Conservation (phyloP, 1,139 yeast species). For the Meyerozyma carpophila region DNA sequence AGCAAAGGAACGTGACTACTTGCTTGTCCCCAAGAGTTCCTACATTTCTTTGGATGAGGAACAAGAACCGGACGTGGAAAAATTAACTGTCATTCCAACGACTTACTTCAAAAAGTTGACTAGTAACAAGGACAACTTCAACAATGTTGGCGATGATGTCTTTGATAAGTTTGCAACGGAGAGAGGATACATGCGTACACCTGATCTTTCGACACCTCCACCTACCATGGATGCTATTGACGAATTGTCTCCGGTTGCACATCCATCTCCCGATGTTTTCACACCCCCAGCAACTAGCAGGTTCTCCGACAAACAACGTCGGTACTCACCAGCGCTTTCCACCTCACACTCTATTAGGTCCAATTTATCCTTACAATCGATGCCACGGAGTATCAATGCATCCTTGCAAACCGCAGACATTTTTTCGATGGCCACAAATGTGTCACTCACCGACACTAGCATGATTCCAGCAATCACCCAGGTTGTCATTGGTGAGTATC, state of each 20-base stretch:
- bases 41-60: slow-evolving; percentile 58
- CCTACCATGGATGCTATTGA: slow-evolving; percentile 3
- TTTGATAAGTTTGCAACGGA: slow-evolving; percentile 41
- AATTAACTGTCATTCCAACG: slow-evolving; percentile 59
- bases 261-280: slow-evolving; percentile 12
- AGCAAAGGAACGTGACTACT: slow-evolving; percentile 41
- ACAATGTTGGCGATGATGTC: slow-evolving; percentile 41
- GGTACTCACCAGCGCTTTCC: slow-evolving; percentile 8
- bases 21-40: slow-evolving; percentile 51
- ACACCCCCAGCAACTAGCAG: slow-evolving; percentile 12
- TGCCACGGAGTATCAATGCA: slow-evolving; percentile 20
- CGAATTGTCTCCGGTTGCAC: slow-evolving; percentile 6
- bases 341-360: slow-evolving; percentile 26
- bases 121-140: slow-evolving; percentile 39
- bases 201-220: slow-evolving; percentile 15
- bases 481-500: slow-evolving; percentile 87
- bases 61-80: slow-evolving; percentile 48
- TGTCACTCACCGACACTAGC: slow-evolving; percentile 63
- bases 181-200: slow-evolving; percentile 40
- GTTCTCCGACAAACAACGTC: slow-evolving; percentile 10
- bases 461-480: slow-evolving; percentile 89
- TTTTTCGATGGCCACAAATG: slow-evolving; percentile 62
- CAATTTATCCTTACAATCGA: slow-evolving; percentile 27
- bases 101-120: slow-evolving; percentile 57
- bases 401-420: slow-evolving; percentile 30